phyloP scores from a whole-genome alignment of 2,329 filamentous ascomycete genomes.

The Aspergillus tubingensis region DNA sequence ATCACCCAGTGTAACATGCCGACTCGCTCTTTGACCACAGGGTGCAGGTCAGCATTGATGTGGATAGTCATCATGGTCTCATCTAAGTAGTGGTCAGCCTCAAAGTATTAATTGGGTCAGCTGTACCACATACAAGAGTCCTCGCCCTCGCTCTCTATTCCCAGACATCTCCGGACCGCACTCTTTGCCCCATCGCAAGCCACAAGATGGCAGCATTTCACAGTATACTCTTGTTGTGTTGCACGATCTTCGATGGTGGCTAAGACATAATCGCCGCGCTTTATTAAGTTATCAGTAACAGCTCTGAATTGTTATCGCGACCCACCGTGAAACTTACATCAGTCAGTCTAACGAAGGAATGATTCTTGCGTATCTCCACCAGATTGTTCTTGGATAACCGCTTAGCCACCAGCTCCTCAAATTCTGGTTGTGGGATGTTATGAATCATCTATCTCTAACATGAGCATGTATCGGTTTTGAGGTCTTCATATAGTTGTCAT shows the following conservation, averaged over 20 bases:
- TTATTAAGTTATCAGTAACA: background rate
- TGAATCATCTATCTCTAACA: conserved; percentile 40
- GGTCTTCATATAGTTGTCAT: background rate
- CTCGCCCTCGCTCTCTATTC: conserved; percentile 45
- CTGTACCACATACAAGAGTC: conserved; percentile 39
- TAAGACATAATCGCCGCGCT: conserved; percentile 28
- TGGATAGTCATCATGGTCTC: conserved; percentile 53
- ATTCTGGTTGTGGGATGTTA: conserved; percentile 46
- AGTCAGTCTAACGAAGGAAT: conserved; percentile 36
- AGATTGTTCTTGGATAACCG: conserved; percentile 22
- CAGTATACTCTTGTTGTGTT: conserved; percentile 23
- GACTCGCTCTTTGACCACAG: conserved; percentile 40
- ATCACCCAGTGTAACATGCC: conserved; percentile 52
- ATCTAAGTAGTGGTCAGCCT: conserved; percentile 25
- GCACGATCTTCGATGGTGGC: conserved; percentile 34
- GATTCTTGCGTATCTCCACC: conserved; percentile 23
- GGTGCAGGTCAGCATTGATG: conserved; percentile 45
- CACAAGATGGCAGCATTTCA: conserved; percentile 38
- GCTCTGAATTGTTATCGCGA: too few species aligned
- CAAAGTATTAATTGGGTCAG: too few species aligned
- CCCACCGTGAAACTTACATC: conserved; percentile 26
- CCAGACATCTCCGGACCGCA: conserved; percentile 33
- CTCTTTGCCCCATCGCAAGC: conserved; percentile 42
- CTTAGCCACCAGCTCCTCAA: conserved; percentile 40
- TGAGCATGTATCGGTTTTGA: background rate